phyloP scores from a whole-genome alignment of 371 early-diverging fungal genomes.

The Chytridiales sp. region DNA sequence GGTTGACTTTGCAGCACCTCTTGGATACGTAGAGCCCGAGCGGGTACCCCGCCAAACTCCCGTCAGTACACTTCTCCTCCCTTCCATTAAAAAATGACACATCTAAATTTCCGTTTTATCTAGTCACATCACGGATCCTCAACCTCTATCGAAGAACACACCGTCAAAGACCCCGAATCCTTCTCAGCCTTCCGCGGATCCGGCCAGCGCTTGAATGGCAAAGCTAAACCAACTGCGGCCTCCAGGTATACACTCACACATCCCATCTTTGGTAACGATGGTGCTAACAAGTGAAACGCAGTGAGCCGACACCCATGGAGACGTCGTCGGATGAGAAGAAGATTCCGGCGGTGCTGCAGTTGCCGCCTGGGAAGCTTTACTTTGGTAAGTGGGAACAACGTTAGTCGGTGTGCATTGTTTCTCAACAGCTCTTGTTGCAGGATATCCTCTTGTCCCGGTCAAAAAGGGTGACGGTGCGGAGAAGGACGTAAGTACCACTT shows the following conservation, averaged over 20 bases:
- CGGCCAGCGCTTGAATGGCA: slow-evolving; percentile 45
- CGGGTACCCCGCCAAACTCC: slow-evolving; percentile 30
- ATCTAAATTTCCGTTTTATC: background rate
- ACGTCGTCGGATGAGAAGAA: slow-evolving; percentile 16
- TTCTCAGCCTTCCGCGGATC: slow-evolving; percentile 49
- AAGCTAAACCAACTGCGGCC: slow-evolving; percentile 12
- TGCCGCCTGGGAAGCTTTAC: slow-evolving; percentile 88
- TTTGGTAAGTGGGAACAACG: slow-evolving; percentile 61
- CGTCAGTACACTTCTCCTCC: background rate
- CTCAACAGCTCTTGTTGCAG: slow-evolving; percentile 12
- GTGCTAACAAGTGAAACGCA: background rate
- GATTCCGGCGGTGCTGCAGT: slow-evolving; percentile 74
- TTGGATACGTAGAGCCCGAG: slow-evolving; percentile 93
- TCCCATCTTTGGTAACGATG: background rate
- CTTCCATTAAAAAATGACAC: background rate
- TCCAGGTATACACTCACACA: background rate
- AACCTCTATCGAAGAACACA: slow-evolving; percentile 46
- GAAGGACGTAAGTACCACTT: background rate
- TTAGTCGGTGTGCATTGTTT: background rate
- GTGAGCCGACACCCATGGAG: background rate
- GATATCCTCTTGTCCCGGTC: slow-evolving; percentile 48
- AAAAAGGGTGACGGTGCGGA: slow-evolving; percentile 26
- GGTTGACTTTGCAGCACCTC: slow-evolving; percentile 98
- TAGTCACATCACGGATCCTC: slow-evolving; percentile 21
- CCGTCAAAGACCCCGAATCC: slow-evolving; percentile 23